These are phyloP conservation scores for Rutstroemia sp. DNA, from an alignment of 2,329 filamentous ascomycete species.

Conservation along the genomic window DNA sequence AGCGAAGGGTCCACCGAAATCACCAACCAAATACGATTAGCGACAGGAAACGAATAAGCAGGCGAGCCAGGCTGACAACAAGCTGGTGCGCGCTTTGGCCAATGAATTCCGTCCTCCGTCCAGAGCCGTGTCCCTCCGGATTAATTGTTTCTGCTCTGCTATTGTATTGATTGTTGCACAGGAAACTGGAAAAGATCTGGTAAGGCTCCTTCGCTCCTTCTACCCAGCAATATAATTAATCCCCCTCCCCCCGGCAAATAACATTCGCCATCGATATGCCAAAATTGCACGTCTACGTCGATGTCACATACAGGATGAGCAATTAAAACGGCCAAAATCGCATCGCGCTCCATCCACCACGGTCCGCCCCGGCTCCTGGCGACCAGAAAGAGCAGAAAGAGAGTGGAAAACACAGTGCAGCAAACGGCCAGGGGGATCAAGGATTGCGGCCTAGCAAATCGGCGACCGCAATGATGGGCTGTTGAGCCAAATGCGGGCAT, in stretches of 20 bases:
- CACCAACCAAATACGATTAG: slow-evolving; percentile 1
- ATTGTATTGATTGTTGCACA: too few relatives aligned
- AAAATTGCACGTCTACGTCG: neutral
- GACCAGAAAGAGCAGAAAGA: neutral
- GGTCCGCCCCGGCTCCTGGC: neutral
- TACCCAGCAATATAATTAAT: neutral
- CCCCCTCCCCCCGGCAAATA: neutral
- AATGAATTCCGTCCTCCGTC: neutral
- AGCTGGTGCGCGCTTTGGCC: slow-evolving; percentile 1
- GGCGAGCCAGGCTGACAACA: neutral
- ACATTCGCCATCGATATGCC: neutral
- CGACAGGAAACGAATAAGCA: neutral
- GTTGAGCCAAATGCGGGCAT: neutral
- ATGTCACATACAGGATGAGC: neutral
- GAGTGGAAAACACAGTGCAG: neutral
- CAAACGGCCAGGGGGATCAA: neutral
- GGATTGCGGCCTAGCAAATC: neutral
- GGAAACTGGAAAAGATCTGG: neutral
- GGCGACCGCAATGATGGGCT: neutral
- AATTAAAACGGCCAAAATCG: neutral
- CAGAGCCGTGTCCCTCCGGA: too few relatives aligned
- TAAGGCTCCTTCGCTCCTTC: slow-evolving; percentile 2
- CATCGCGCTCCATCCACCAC: neutral
- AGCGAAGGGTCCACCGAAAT: neutral
- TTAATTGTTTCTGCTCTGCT: neutral